A percentile compares a stretch with the other conserved stretches of the same genome.
Conservation (phyloP, 2,329 filamentous ascomycete species). For the Daldinia eschscholtzii region DNA sequence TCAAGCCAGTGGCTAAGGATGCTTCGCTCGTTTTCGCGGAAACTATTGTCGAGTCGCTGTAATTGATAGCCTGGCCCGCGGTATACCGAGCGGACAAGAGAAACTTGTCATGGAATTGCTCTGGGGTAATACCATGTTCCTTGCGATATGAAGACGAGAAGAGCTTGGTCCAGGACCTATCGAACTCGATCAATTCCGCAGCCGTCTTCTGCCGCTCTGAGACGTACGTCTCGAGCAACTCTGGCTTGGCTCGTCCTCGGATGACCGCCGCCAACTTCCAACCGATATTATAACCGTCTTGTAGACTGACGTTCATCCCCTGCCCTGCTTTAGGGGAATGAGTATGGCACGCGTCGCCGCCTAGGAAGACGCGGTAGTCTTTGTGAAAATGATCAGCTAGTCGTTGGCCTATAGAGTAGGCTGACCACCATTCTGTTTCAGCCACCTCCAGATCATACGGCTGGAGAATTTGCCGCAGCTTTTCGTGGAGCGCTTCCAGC, state of each 20-base stretch:
- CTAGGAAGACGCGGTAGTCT: conserved; percentile 69
- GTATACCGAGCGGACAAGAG: conserved; percentile 69
- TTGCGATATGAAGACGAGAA: conserved; percentile 61
- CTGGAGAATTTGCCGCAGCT: conserved; percentile 64
- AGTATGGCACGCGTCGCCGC: conserved; percentile 75
- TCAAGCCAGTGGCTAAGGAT: conserved; percentile 57
- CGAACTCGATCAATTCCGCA: conserved; percentile 71
- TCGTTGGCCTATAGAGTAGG: conserved; percentile 72
- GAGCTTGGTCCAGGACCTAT: conserved; percentile 65
- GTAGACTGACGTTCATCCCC: conserved; percentile 71
- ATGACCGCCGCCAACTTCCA: conserved; percentile 69
- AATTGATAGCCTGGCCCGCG: conserved; percentile 69
- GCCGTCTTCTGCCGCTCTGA: conserved; percentile 66
- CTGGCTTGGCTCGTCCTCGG: conserved; percentile 57
- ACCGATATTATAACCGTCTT: conserved; percentile 73
- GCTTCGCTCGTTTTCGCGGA: conserved; percentile 52
- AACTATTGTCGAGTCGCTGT: conserved; percentile 64
- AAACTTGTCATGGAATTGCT: conserved; percentile 69
- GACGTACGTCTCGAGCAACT: conserved; percentile 65
- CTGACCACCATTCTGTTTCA: conserved; percentile 72
- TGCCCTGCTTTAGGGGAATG: conserved; percentile 76
- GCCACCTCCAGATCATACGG: conserved; percentile 68
- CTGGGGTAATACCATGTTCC: conserved; percentile 57
- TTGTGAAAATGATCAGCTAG: conserved; percentile 70
- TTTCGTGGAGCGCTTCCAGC: conserved; percentile 65